These are phyloP conservation scores for Cercophora samala DNA, from an alignment of 495 filamentous ascomycete genomes.

Conservation along the genomic window DNA sequence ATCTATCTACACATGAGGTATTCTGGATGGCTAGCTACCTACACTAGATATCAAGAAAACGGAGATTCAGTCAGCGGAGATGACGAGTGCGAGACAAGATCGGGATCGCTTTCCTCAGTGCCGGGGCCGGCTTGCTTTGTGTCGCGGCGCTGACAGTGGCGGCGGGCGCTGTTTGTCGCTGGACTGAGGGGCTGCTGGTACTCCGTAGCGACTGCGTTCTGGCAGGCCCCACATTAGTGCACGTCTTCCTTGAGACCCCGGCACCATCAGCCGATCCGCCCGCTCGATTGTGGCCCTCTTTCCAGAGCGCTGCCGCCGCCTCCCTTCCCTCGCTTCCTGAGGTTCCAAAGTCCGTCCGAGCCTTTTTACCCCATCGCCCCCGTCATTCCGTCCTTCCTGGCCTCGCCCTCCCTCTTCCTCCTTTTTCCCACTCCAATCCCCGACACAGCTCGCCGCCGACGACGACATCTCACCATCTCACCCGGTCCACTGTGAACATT, in stretches of 20 bases:
- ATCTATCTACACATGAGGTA: too few species aligned
- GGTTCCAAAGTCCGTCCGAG: constrained; percentile 31
- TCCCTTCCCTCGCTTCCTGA: constrained; percentile 32
- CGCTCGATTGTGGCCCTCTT: constrained; percentile 28
- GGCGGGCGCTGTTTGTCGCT: neutral
- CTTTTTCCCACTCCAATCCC: constrained; percentile 10
- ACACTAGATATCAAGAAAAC: too few species aligned
- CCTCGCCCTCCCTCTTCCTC: constrained; percentile 21
- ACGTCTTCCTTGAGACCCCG: constrained; percentile 34
- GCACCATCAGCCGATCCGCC: constrained; percentile 43
- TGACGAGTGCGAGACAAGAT: neutral
- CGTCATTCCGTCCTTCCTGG: constrained; percentile 27
- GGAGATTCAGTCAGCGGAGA: neutral
- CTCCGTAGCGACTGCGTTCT: constrained; percentile 18
- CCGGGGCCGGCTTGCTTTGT: constrained; percentile 23
- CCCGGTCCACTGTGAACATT: neutral
- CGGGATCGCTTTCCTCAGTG: constrained; percentile 9
- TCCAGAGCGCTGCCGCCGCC: constrained; percentile 33
- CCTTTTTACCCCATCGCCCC: constrained; percentile 37
- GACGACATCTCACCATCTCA: neutral
- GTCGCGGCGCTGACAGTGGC: constrained; percentile 13
- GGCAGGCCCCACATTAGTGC: constrained; percentile 27
- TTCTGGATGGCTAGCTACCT: too few species aligned
- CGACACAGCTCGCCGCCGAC: neutral
- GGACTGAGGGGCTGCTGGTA: constrained; percentile 16